These are phyloP conservation scores for Yamadazyma scolyti DNA, from an alignment of 805 yeast species.

Conservation along the genomic window DNA sequence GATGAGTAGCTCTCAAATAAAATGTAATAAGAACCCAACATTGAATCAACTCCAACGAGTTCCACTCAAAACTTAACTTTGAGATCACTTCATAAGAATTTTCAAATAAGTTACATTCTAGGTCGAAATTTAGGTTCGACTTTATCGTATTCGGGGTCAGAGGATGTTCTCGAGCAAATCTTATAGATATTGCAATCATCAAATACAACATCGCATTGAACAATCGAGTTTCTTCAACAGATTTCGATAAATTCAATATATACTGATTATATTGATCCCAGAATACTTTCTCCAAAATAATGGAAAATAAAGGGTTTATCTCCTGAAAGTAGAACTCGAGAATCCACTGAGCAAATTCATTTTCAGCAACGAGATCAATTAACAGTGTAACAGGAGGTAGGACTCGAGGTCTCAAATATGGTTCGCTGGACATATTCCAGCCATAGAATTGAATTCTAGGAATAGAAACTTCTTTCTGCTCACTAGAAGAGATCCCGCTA, in stretches of 20 bases:
- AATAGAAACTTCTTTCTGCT: constrained; percentile 29
- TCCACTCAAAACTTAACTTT: constrained; percentile 37
- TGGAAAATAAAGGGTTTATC: constrained; percentile 51
- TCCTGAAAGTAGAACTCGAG: constrained; percentile 42
- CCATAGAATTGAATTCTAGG: constrained; percentile 59
- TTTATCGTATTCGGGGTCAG: too few relatives aligned
- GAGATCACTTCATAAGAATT: constrained; percentile 27
- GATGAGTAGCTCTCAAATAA: constrained; percentile 31
- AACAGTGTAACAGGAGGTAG: constrained; percentile 32
- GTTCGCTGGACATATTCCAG: constrained; percentile 60
- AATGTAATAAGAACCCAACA: constrained; percentile 34
- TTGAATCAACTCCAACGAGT: constrained; percentile 38
- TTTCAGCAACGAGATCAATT: constrained; percentile 5
- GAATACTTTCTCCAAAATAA: constrained; percentile 52
- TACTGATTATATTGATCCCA: constrained; percentile 42
- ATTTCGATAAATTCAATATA: neutral
- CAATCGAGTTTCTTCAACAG: constrained; percentile 31
- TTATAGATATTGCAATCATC: constrained; percentile 46
- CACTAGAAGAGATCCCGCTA: constrained; percentile 27
- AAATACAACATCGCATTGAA: constrained; percentile 50
- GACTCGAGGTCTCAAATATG: constrained; percentile 35
- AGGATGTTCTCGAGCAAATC: too few relatives aligned
- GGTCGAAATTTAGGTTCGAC: constrained; percentile 40
- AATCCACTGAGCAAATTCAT: too few relatives aligned
- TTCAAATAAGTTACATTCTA: constrained; percentile 31